Percentiles rank a stretch among this genome's conserved stretches.
Conservation (phyloP, 805 yeast genomes). For the Nakazawaea pomicola region DNA sequence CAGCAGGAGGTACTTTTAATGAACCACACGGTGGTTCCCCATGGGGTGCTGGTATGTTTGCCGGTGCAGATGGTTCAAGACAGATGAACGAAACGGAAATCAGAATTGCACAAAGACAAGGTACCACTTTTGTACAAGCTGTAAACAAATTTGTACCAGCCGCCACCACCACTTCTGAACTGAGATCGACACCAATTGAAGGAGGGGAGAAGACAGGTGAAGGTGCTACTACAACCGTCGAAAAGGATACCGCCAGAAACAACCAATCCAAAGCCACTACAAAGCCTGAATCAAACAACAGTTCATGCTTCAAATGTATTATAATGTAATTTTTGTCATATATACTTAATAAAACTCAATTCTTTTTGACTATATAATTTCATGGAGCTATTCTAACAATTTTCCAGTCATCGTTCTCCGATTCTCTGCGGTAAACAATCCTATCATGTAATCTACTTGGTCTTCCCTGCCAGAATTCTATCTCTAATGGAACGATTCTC, state of each 20-base stretch:
- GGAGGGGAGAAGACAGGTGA: slow-evolving; percentile 2
- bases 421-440: slow-evolving; percentile 59
- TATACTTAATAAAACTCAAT: background rate
- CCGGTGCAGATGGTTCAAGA: slow-evolving; percentile 75
- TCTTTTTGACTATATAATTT: too few species aligned
- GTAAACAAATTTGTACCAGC: slow-evolving; percentile 26
- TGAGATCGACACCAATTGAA: background rate
- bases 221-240: slow-evolving; percentile 1
- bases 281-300: slow-evolving; percentile 3
- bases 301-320: slow-evolving; percentile 2
- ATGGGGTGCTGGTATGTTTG: slow-evolving; percentile 84
- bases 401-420: slow-evolving; percentile 50
- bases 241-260: slow-evolving; percentile 2
- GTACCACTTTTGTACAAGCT: slow-evolving; percentile 51
- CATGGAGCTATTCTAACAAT: slow-evolving; percentile 68
- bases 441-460: slow-evolving; percentile 87
- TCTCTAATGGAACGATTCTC: slow-evolving; percentile 78
- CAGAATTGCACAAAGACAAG: slow-evolving; percentile 63
- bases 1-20: slow-evolving; percentile 48
- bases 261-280: slow-evolving; percentile 3
- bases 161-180: background rate
- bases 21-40: slow-evolving; percentile 81
- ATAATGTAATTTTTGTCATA: slow-evolving; percentile 1
- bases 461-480: slow-evolving; percentile 98
- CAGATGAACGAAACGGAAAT: slow-evolving; percentile 59